Base-by-base conservation (phyloP, 139 green algal species). In the Chlamydomonas applanata region DNA sequence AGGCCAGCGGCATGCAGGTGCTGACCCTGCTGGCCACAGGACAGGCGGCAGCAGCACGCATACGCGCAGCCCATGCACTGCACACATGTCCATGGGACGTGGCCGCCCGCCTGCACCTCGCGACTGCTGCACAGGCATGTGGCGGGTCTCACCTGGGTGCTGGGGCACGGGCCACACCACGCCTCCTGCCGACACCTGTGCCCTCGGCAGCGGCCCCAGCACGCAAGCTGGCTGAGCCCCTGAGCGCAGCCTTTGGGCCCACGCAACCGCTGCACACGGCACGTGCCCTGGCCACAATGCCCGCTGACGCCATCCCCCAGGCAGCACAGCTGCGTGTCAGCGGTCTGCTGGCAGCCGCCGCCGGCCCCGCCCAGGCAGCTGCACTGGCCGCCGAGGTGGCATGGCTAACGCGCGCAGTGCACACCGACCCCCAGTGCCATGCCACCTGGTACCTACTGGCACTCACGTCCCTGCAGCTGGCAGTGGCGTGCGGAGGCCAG, bases 391-490 rank as follows among this genome's bases (percentile, higher is more conserved):
- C 7, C 11, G 40, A 49, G 40, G 7, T 49, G 40, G 7, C 40
- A 49, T 49, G 40, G 40, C 40, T 49, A 49, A 49, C 40, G 4
- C 59, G 59, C 4, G 59, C 27, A 40, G 59, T 66, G 25, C 59
- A 66, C n/a, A 25, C 27, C 11, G 59, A 22, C 4, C 59, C 59
- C 25, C 29, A 27, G 59, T n/a, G 11, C n/a, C n/a, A 66, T 4
- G n/a, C 20, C 16, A 19, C 44, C 19, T 54, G 45, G 45, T 64
- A 45, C 29, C 60, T 64, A 24, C 45, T 56, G 22, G 44, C 22
- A 4, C 72, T 78, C 36, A 25, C 60, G 46, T 63, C 72, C n/a
- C n/a, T 66, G 59, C 59, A 66, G 59, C 59, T 66, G 59, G 59
- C 59, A 16, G 59, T 66, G 59, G 25, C 68, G 19, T 36, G 35